Conservation (phyloP, 192 early-diverging fungal species). For the Linnemannia elongata region DNA sequence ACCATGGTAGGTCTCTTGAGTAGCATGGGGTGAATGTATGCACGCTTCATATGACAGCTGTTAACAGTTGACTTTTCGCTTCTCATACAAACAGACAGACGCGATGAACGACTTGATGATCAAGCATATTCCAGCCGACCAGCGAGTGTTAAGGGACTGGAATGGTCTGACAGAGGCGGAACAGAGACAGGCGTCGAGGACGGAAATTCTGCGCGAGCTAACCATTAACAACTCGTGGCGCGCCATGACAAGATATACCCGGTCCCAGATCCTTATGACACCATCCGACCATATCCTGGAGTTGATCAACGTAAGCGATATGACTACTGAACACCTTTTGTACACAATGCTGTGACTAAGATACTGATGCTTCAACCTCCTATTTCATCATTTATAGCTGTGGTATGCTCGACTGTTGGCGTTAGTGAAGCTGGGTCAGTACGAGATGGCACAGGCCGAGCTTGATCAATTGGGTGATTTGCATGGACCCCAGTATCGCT, state of each 20-base stretch:
- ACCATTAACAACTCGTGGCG: slow-evolving; percentile 67
- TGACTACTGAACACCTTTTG: not conserved
- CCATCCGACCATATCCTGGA: slow-evolving; percentile 49
- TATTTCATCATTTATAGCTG: slow-evolving; percentile 40
- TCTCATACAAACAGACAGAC: slow-evolving; percentile 51
- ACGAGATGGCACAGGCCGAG: slow-evolving; percentile 67
- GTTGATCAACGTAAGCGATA: slow-evolving; percentile 57
- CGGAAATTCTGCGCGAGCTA: slow-evolving; percentile 54
- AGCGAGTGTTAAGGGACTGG: slow-evolving; percentile 58
- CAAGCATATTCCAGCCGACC: slow-evolving; percentile 60
- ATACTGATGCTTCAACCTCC: not conserved
- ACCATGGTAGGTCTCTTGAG: slow-evolving; percentile 46
- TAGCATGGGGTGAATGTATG: too few species aligned
- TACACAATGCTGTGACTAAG: too few species aligned
- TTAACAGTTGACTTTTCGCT: not conserved
- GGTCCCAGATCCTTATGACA: slow-evolving; percentile 57
- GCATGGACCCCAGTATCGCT: slow-evolving; percentile 57
- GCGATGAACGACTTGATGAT: slow-evolving; percentile 61
- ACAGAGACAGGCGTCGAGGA: slow-evolving; percentile 40
- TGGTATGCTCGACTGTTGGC: slow-evolving; percentile 67
- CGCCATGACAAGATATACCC: slow-evolving; percentile 60
- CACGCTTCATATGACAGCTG: not conserved
- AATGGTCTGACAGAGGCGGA: slow-evolving; percentile 49
- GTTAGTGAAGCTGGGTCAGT: slow-evolving; percentile 58
- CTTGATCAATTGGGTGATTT: slow-evolving; percentile 65